Evolutionary conservation across 306 rosid genomes (phyloP), one percentile per base, ranked within the genome.

Genomic region (Cicer yamashitae): DNA sequence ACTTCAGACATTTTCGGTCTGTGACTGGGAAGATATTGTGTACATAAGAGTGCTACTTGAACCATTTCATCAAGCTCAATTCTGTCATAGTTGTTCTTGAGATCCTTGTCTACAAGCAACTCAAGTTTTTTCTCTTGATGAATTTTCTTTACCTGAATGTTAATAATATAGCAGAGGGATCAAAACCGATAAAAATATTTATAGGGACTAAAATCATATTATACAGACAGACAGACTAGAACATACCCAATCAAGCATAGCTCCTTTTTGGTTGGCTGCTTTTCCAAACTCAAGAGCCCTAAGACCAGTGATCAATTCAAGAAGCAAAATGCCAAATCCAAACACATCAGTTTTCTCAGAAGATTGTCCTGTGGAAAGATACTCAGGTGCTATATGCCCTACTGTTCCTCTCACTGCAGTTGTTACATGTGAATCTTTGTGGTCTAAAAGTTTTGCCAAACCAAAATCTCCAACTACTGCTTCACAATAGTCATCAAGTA

Each of bases 391-490:
- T 48, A 93, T 93, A 77, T 93, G 98, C 14, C 98, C 98, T 53
- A 91, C 97, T 0, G 98, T 93, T 46, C 98, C 98, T 69, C 98
- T 83, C 71, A 93, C 97, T 6, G 98, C 98, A 9, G 98, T 93
- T 63, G 98, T 93, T 45, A 93, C 98, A 48, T 93, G 98, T 53
- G 98, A 91, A 75, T 91, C 98, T 86, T 89, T 88, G 74, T 93
- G 98, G 83, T 93, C 96, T 79, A 93, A 82, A 83, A 91, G 98
- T 85, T 93, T 93, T 70, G 98, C 98, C 87, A 93, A 81, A 68
- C 97, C 98, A 44, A 93, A 93, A 87, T 93, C 98, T 59, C 98
- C 98, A 11, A 93, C 98, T 7, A 91, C 97, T 46, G 98, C 98
- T 69, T 93, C 98, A 81, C 92, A 93, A 78, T 88, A 87, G 74